These are phyloP conservation scores for Fusarium zealandicum DNA, from an alignment of 2,329 filamentous ascomycete species.

Conservation along the genomic window DNA sequence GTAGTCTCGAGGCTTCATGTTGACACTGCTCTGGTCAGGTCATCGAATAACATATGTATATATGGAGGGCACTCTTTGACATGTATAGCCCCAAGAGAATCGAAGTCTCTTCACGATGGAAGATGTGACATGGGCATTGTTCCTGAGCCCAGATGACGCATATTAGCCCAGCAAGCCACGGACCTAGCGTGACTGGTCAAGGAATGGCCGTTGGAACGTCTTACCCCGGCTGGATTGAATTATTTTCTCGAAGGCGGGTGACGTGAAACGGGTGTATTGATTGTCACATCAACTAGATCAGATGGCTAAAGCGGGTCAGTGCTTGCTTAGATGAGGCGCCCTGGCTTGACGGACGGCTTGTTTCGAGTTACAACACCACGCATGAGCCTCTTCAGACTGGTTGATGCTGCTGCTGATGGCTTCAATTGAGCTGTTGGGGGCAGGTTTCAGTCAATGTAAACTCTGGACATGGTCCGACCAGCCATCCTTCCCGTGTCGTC, in stretches of 20 bases:
- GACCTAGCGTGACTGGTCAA: slow-evolving; percentile 13
- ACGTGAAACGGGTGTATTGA: not conserved
- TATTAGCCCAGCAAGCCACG: not conserved
- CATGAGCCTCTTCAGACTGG: not conserved
- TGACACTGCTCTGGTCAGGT: not conserved
- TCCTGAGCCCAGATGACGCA: not conserved
- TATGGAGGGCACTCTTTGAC: not conserved
- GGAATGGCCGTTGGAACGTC: slow-evolving; percentile 25
- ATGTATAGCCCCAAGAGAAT: not conserved
- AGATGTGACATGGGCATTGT: slow-evolving; percentile 1
- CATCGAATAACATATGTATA: not conserved
- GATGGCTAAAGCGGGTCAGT: slow-evolving; percentile 1
- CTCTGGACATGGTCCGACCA: not conserved
- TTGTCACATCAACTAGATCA: no score
- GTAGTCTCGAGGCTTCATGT: not conserved
- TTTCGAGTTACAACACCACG: slow-evolving; percentile 20
- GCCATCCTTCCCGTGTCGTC: not conserved
- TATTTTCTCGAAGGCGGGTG: not conserved
- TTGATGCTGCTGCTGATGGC: slow-evolving; percentile 3
- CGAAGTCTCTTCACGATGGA: not conserved
- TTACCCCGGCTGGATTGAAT: not conserved
- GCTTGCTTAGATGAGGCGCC: not conserved
- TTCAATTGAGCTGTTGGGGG: slow-evolving; percentile 1
- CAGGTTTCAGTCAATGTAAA: not conserved
- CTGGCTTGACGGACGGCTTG: slow-evolving; percentile 4